phyloP scores from a whole-genome alignment of 257 asterid genomes.

The Lycium ferocissimum region DNA sequence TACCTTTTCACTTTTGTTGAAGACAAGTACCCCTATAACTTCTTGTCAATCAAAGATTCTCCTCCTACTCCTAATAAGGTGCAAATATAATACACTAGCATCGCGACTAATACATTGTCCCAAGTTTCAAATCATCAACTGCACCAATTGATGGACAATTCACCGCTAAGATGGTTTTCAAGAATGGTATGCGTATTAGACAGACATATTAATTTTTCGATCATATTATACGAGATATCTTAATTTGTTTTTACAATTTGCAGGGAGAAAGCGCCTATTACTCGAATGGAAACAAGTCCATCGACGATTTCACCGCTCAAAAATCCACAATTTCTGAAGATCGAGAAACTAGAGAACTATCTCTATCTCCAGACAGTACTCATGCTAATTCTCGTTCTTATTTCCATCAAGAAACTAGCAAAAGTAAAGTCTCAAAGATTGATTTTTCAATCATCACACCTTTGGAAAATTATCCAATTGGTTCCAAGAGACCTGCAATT shows the following conservation, averaged over 20 bases:
- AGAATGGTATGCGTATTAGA: not conserved
- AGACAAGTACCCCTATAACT: not conserved
- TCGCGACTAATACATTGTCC: not conserved
- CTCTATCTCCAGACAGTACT: constrained; percentile 21
- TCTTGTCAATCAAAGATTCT: not conserved
- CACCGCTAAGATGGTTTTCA: constrained; percentile 27
- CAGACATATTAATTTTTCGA: not conserved
- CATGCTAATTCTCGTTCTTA: not conserved
- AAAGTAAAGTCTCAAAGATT: not conserved
- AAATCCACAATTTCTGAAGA: constrained; percentile 15
- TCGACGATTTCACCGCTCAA: constrained; percentile 22
- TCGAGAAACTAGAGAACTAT: not conserved
- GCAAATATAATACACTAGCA: not conserved
- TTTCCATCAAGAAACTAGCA: not conserved
- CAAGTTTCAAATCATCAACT: not conserved
- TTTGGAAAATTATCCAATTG: not conserved
- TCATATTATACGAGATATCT: not conserved
- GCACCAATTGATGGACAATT: not conserved
- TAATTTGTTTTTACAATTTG: not conserved
- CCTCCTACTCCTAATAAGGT: not conserved
- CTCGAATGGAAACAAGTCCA: not conserved
- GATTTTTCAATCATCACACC: not conserved
- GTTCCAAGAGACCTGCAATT: not conserved
- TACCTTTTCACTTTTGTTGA: constrained; percentile 19
- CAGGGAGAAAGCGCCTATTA: constrained; percentile 11